Conservation (phyloP, 2,329 filamentous ascomycete genomes). For the Pestalotiopsis sp. region DNA sequence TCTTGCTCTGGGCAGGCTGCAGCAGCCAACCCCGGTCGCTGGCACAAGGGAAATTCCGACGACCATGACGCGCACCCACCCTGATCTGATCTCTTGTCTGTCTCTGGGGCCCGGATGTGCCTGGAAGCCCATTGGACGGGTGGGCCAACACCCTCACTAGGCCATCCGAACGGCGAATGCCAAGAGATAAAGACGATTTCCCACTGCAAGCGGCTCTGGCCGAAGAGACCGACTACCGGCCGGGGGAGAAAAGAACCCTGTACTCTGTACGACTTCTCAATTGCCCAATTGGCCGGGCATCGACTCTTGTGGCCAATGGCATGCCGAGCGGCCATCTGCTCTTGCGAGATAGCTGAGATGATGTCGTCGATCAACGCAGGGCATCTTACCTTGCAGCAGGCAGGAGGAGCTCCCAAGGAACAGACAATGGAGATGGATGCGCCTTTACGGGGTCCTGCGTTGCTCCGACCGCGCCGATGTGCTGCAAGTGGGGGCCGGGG, state of each 20-base stretch:
- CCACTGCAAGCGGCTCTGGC: background rate
- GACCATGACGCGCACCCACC: background rate
- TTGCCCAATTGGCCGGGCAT: background rate
- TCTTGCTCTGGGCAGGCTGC: background rate
- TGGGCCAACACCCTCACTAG: background rate
- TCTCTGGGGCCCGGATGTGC: background rate
- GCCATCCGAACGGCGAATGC: background rate
- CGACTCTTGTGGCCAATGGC: background rate
- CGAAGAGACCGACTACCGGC: constrained; percentile 7
- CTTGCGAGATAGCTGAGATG: background rate
- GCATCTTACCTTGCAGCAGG: background rate
- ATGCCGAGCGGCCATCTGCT: background rate
- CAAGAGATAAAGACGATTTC: constrained; percentile 7
- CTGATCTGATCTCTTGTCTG: background rate
- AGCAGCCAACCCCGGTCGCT: background rate
- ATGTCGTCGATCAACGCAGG: background rate
- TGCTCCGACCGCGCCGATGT: background rate
- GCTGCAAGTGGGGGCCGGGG: background rate
- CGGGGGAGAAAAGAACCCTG: background rate
- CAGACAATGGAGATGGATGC: background rate
- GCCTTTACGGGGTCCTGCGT: background rate
- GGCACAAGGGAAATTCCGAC: background rate
- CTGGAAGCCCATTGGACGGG: background rate
- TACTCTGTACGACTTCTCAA: background rate
- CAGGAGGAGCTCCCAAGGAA: background rate